A percentile compares a stretch with the other conserved stretches of the same genome.
phyloP scores from a whole-genome alignment of 805 yeast genomes.

The Wickerhamiella kazuoi region DNA sequence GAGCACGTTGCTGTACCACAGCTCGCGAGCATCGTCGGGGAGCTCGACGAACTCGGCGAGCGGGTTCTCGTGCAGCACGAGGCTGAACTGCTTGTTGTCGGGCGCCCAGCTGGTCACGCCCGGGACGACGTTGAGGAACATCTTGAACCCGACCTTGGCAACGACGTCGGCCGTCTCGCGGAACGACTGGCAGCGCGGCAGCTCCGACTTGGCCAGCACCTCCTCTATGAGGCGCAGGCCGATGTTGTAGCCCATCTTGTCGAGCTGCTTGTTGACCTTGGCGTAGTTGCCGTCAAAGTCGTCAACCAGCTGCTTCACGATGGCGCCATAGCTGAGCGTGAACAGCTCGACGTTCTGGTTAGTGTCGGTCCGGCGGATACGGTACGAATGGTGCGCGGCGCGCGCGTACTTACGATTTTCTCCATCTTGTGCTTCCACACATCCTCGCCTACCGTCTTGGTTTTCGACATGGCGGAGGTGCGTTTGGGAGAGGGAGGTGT shows the following conservation, averaged over 20 bases:
- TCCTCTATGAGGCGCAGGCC: conserved; percentile 87
- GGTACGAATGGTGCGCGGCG: too few relatives aligned
- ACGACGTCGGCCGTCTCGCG: conserved; percentile 77
- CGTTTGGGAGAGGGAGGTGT: too few relatives aligned
- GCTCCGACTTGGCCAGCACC: conserved; percentile 73
- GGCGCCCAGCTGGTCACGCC: conserved; percentile 53
- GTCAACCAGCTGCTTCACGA: conserved; percentile 77
- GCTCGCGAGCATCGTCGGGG: conserved; percentile 56
- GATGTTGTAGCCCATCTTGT: conserved; percentile 87
- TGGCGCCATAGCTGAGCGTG: conserved; percentile 87
- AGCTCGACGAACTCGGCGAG: conserved; percentile 88
- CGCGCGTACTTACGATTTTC: conserved; percentile 46
- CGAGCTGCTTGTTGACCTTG: conserved; percentile 69
- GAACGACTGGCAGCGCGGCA: conserved; percentile 62
- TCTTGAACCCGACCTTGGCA: conserved; percentile 74
- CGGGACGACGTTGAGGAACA: conserved; percentile 73
- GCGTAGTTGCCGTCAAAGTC: conserved; percentile 61
- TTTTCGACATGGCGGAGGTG: conserved; percentile 10
- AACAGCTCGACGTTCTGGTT: conserved; percentile 70
- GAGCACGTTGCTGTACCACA: conserved; percentile 85
- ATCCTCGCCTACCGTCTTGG: conserved; percentile 54
- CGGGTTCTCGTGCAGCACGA: conserved; percentile 71
- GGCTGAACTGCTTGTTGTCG: conserved; percentile 57
- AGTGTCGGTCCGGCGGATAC: background rate
- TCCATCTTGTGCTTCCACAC: conserved; percentile 80